Evolutionary conservation across 495 filamentous ascomycete genomes (phyloP), one percentile per base, ranked within the genome.

Genomic region (Massariosphaeria phaeospora): DNA sequence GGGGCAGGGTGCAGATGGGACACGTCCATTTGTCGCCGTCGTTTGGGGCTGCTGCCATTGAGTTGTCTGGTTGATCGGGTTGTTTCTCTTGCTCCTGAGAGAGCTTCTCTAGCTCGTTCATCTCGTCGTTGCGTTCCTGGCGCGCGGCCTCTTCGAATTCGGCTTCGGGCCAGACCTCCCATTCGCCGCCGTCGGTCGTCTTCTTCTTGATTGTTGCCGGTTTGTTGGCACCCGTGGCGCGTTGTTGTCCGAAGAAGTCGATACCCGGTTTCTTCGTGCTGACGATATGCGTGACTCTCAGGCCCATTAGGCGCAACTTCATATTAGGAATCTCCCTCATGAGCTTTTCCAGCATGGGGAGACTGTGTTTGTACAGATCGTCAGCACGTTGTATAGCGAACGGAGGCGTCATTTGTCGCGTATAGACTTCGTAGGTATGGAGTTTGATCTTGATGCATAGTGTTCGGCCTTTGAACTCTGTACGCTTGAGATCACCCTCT

Each of bases 401-500:
- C 1, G 87, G 81, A 9, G 84, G 80, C 31, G 85, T 77, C 11
- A 79, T 77, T 66, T 98, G 93, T 30, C 93, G 73, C 0, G 89
- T 93, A 15, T 88, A 73, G 9, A 97, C 91, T 67, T 96, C 89
- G 62, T 90, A 99, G 0, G 88, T 94, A 62, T 95, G 89, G 10
- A 97, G 73, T 67, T 99, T 99, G 42, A 96, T 79, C 69, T 99
- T 99, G 17, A 99, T 68, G 20, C 86, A 84, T 2, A 98, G 69
- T 1, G 94, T 97, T 5, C 91, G 82, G 4, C 91, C 91, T 69
- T 91, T 95, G 69, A 88, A 87, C 57, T 88, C 78, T 3, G 85
- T 86, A 17, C 79, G 78, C n/a, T 71, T 67, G 62, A 97, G 75
- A 65, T 97, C 94, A 57, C 87, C 84, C 67, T 95, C 89, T 15